Percentiles rank a stretch among this genome's conserved stretches.
Conservation (phyloP, 345 rosid species). For the Rubroshorea leprosula region DNA sequence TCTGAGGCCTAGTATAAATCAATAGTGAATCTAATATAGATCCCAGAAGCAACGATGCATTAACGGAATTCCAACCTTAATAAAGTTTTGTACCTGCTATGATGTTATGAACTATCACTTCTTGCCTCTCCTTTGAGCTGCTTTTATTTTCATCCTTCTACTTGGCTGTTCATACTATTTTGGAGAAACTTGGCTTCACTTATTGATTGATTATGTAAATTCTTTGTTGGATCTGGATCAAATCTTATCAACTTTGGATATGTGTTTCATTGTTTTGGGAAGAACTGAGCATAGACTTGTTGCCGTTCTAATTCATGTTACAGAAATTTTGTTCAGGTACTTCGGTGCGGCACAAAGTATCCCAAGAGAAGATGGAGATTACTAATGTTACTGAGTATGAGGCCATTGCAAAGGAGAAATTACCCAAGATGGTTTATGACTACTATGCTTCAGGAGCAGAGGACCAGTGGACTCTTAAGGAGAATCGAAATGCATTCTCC, state of each 20-base stretch:
- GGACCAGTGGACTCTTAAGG: conserved; percentile 90
- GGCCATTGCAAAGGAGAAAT: conserved; percentile 73
- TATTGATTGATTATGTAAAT: background rate
- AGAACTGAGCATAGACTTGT: background rate
- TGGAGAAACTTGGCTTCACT: background rate
- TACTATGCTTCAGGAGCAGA: conserved; percentile 95
- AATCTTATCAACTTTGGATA: too few relatives aligned
- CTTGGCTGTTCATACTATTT: too few relatives aligned
- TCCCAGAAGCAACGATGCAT: too few relatives aligned
- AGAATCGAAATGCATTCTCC: conserved; percentile 79
- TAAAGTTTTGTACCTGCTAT: too few relatives aligned
- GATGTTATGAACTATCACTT: too few relatives aligned
- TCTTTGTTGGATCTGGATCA: background rate
- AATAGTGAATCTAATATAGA: too few relatives aligned
- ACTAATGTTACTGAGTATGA: conserved; percentile 87
- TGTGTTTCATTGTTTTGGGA: background rate
- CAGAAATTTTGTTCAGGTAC: background rate
- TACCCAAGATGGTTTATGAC: conserved; percentile 94
- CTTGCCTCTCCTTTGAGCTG: too few relatives aligned
- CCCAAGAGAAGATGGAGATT: conserved; percentile 51
- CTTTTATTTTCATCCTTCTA: too few relatives aligned
- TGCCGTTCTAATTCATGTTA: background rate
- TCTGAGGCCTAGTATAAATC: too few relatives aligned
- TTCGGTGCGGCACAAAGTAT: background rate
- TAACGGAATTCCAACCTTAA: too few relatives aligned